Conservation (phyloP, 768 basidiomycete species). For the Pilatotrama ljubarskyi region DNA sequence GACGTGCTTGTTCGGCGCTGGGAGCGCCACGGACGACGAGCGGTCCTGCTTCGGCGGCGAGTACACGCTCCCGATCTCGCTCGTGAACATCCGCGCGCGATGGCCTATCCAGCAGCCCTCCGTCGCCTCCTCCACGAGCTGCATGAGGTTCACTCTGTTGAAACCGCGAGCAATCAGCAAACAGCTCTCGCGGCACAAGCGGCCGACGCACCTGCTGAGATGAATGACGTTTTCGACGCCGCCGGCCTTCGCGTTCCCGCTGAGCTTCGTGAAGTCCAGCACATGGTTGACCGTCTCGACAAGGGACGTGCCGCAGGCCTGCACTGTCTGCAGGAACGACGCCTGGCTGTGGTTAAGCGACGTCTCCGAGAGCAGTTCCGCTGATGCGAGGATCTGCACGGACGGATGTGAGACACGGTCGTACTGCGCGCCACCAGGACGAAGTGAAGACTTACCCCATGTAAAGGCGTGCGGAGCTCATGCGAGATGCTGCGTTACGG, state of each 20-base stretch:
- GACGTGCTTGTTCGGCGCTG: slow-evolving; percentile 48
- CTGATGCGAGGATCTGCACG: slow-evolving; percentile 82
- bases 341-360: slow-evolving; percentile 76
- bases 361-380: slow-evolving; percentile 87
- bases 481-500: slow-evolving; percentile 70
- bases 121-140: slow-evolving; percentile 84
- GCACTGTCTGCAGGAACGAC: slow-evolving; percentile 90
- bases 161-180: background rate
- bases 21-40: slow-evolving; percentile 38
- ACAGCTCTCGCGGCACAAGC: background rate
- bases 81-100: slow-evolving; percentile 72
- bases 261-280: slow-evolving; percentile 92
- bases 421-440: background rate
- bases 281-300: slow-evolving; percentile 98
- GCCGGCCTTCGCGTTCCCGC: slow-evolving; percentile 78
- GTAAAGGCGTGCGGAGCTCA: slow-evolving; percentile 87
- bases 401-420: background rate
- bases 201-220: slow-evolving; percentile 53
- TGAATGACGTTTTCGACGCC: slow-evolving; percentile 77
- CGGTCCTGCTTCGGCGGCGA: slow-evolving; percentile 71
- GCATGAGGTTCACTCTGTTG: slow-evolving; percentile 70
- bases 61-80: slow-evolving; percentile 89
- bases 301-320: slow-evolving; percentile 92
- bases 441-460: slow-evolving; percentile 58
- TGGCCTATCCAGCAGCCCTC: slow-evolving; percentile 96